phyloP scores from a whole-genome alignment of 164 flowering plant genomes.

The Chimonanthus salicifolius region DNA sequence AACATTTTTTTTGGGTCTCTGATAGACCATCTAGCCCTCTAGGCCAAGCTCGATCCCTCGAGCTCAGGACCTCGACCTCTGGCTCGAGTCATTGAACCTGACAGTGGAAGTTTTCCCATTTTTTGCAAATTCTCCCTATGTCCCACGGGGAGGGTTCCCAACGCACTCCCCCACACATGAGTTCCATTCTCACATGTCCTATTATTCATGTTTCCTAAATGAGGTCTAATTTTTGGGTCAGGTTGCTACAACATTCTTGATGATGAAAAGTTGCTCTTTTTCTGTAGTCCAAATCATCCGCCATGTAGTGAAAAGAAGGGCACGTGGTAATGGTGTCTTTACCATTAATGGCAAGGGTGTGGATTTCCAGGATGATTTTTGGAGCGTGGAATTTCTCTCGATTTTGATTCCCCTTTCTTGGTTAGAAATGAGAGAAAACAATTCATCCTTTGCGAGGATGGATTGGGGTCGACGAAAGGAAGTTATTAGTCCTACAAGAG shows the following conservation, averaged over 20 bases:
- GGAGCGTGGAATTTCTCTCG: conserved; percentile 45
- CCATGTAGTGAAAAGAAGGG: conserved; percentile 82
- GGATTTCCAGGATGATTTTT: conserved; percentile 57
- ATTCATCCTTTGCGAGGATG: conserved; percentile 45
- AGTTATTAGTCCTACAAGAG: background rate
- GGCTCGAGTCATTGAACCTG: too few species aligned
- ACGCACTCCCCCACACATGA: too few species aligned
- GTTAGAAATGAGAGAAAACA: conserved; percentile 67
- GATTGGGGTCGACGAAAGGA: conserved; percentile 10
- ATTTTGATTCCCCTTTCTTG: conserved; percentile 82
- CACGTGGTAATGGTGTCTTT: conserved; percentile 55
- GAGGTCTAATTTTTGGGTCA: too few species aligned
- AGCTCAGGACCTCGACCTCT: too few species aligned
- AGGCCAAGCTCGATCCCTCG: too few species aligned
- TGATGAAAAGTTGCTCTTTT: conserved; percentile 90
- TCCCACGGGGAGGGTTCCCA: too few species aligned
- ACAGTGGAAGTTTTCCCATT: too few species aligned
- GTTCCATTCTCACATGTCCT: too few species aligned
- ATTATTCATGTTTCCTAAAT: too few species aligned
- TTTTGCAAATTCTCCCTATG: too few species aligned
- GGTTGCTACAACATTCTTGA: conserved; percentile 30
- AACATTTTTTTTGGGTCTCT: too few species aligned
- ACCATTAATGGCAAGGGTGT: conserved; percentile 47
- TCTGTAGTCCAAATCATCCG: conserved; percentile 94
- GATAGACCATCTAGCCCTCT: too few species aligned